Evolutionary conservation across 495 filamentous ascomycete genomes (phyloP).

Genomic region (Stereocaulon alpinum): DNA sequence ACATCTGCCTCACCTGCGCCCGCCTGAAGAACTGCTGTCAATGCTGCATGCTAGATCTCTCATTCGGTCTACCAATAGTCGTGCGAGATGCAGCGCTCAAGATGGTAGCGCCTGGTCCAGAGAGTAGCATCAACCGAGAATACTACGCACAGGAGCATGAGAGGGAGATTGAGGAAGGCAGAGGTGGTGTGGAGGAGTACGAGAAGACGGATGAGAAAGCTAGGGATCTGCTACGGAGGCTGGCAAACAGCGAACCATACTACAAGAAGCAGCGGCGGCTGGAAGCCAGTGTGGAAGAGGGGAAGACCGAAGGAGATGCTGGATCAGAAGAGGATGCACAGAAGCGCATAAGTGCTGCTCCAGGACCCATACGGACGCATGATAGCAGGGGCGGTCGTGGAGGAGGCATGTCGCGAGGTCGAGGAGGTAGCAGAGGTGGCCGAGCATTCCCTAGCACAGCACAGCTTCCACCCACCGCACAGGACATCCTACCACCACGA

Average conservation of each 20-base stretch:
- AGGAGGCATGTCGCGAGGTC: conserved; percentile 37
- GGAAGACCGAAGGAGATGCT: conserved; percentile 27
- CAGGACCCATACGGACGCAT: conserved; percentile 61
- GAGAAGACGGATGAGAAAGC: conserved; percentile 97
- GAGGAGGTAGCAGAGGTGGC: conserved; percentile 46
- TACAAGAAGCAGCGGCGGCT: conserved; percentile 72
- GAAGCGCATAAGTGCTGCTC: conserved; percentile 18
- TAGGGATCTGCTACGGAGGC: conserved; percentile 67
- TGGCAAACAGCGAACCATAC: conserved; percentile 90
- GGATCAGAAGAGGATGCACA: conserved; percentile 39
- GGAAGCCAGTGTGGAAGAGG: conserved; percentile 41
- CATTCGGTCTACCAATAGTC: conserved; percentile 85
- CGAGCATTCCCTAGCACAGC: conserved; percentile 57
- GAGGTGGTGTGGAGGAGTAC: conserved; percentile 73
- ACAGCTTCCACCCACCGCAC: conserved; percentile 65
- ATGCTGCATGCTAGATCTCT: conserved; percentile 95
- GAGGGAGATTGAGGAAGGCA: conserved; percentile 83
- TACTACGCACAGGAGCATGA: conserved; percentile 97
- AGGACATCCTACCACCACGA: conserved; percentile 72
- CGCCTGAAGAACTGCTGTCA: conserved; percentile 96
- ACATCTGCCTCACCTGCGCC: conserved; percentile 90
- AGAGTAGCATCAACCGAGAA: conserved; percentile 86
- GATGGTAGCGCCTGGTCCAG: conserved; percentile 87
- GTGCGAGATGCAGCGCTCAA: conserved; percentile 95
- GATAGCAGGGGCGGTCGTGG: conserved; percentile 36